These are phyloP conservation scores for Capsaspora owczarzaki DNA, from an alignment of 78 protist species.

Conservation along the genomic window DNA sequence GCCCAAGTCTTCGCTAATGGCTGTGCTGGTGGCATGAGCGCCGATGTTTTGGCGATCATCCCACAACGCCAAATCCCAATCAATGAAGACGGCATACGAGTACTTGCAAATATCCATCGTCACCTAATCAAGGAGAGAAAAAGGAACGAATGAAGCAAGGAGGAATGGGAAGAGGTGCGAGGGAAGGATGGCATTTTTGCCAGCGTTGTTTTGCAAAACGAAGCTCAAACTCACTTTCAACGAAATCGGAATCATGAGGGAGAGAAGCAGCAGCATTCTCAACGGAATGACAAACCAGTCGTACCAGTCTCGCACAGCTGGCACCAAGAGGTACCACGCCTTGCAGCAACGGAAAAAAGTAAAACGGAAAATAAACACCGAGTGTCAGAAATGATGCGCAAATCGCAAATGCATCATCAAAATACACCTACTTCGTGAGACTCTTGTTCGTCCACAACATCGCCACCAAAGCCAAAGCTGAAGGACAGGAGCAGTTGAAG, in stretches of 20 bases:
- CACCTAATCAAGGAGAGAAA: constrained; percentile 14
- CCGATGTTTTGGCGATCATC: constrained; percentile 23
- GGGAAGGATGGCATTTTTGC: too few relatives aligned
- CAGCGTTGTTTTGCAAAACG: too few relatives aligned
- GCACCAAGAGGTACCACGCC: background rate
- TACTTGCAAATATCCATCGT: constrained; percentile 62
- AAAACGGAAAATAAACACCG: too few relatives aligned
- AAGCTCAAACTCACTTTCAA: too few relatives aligned
- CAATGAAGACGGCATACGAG: constrained; percentile 60
- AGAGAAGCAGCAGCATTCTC: constrained; percentile 51
- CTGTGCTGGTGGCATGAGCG: constrained; percentile 51
- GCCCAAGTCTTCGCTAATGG: constrained; percentile 83
- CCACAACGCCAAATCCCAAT: constrained; percentile 65
- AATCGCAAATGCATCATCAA: too few relatives aligned
- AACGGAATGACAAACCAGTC: constrained; percentile 40
- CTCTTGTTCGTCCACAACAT: too few relatives aligned
- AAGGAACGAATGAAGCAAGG: too few relatives aligned
- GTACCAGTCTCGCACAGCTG: background rate
- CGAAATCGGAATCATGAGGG: constrained; percentile 80
- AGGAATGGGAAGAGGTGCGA: too few relatives aligned
- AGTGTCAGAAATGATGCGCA: too few relatives aligned
- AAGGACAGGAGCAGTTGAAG: constrained; percentile 47
- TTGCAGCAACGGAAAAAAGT: background rate
- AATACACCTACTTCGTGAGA: background rate
- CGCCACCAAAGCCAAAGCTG: constrained; percentile 56